Conservation (phyloP, 2,329 filamentous ascomycete genomes). For the Stagonosporopsis tanaceti region DNA sequence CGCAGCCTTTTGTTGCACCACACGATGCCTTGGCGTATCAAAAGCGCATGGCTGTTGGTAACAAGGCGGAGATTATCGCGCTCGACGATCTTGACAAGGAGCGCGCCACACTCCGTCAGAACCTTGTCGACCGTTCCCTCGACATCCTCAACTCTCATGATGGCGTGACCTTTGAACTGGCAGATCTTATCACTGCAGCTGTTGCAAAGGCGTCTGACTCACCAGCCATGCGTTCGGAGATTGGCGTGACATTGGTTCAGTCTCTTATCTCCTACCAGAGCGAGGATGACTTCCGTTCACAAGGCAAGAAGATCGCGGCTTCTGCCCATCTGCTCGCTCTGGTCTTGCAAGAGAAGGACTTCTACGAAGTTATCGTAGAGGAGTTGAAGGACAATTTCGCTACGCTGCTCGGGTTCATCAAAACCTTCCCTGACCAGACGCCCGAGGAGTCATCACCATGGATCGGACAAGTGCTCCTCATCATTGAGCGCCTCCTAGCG, state of each 20-base stretch:
- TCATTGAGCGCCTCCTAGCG: slow-evolving; percentile 88
- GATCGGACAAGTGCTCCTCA: slow-evolving; percentile 88
- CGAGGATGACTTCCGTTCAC: slow-evolving; percentile 63
- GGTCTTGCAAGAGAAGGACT: slow-evolving; percentile 80
- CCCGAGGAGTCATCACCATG: slow-evolving; percentile 85
- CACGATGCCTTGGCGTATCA: slow-evolving; percentile 45
- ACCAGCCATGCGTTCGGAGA: slow-evolving; percentile 70
- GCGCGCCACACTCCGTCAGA: slow-evolving; percentile 74
- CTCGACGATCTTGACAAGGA: slow-evolving; percentile 82
- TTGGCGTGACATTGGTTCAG: slow-evolving; percentile 82
- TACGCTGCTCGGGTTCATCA: slow-evolving; percentile 80
- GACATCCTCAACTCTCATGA: slow-evolving; percentile 90
- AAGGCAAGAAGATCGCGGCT: slow-evolving; percentile 78
- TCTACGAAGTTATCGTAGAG: slow-evolving; percentile 79
- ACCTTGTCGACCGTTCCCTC: slow-evolving; percentile 87
- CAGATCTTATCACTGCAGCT: slow-evolving; percentile 82
- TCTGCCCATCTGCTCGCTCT: slow-evolving; percentile 92
- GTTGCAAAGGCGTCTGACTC: slow-evolving; percentile 68
- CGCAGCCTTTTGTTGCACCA: slow-evolving; percentile 19
- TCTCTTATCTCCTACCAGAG: slow-evolving; percentile 76
- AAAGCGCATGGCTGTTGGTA: slow-evolving; percentile 43
- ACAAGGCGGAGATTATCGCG: slow-evolving; percentile 59
- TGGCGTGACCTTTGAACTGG: slow-evolving; percentile 86
- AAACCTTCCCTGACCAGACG: slow-evolving; percentile 70
- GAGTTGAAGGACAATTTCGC: slow-evolving; percentile 79